phyloP scores from a whole-genome alignment of 2,329 filamentous ascomycete genomes.

The Penicillium decumbens region DNA sequence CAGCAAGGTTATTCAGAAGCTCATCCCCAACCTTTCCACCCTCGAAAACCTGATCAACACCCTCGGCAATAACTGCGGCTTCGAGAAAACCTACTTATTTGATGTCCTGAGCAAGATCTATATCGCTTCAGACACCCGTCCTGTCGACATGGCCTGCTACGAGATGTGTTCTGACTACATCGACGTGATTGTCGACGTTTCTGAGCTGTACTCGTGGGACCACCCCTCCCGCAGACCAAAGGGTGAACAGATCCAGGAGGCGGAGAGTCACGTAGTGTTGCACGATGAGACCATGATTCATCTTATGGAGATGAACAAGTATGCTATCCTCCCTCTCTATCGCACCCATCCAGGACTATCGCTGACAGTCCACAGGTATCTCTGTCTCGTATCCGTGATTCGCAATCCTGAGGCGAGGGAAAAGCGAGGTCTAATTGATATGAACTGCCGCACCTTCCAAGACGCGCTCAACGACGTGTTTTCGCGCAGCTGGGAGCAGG shows the following conservation, averaged over 20 bases:
- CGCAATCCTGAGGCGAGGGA: conserved; percentile 60
- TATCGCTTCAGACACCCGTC: conserved; percentile 90
- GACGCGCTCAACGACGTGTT: conserved; percentile 60
- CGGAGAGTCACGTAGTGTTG: conserved; percentile 60
- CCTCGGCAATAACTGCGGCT: conserved; percentile 85
- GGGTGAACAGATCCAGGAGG: conserved; percentile 49
- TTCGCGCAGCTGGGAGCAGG: conserved; percentile 46
- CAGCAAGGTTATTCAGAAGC: conserved; percentile 95
- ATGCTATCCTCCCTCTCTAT: conserved; percentile 22
- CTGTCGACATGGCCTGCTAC: conserved; percentile 91
- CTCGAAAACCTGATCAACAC: conserved; percentile 93
- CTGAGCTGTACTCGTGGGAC: conserved; percentile 85
- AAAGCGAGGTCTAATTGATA: conserved; percentile 62
- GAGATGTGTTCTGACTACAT: conserved; percentile 99
- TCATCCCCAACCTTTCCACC: conserved; percentile 87
- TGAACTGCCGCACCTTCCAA: conserved; percentile 62
- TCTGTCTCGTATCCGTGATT: conserved; percentile 62
- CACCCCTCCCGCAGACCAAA: conserved; percentile 41
- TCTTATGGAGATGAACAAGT: conserved; percentile 64
- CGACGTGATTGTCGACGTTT: conserved; percentile 95
- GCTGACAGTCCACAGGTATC: conserved; percentile 46
- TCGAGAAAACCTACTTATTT: conserved; percentile 97
- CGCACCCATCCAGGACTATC: neutral
- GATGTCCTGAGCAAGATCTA: conserved; percentile 98
- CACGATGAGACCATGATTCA: conserved; percentile 61